phyloP scores from a whole-genome alignment of 371 early-diverging fungal species.

The Actinomortierella ambigua region DNA sequence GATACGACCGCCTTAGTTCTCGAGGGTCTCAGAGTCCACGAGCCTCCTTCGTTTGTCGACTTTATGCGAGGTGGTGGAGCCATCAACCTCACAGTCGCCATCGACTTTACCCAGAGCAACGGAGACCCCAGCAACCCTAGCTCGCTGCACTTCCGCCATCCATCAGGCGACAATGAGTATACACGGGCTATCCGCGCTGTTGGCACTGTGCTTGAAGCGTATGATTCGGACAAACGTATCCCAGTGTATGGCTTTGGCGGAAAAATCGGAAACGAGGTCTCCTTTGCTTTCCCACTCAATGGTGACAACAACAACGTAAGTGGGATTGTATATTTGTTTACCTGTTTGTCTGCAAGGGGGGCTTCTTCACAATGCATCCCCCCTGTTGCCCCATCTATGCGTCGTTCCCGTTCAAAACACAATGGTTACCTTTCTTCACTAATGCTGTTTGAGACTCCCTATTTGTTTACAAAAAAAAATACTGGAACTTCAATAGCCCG shows the following conservation, averaged over 20 bases:
- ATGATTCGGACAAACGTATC: slow-evolving; percentile 40
- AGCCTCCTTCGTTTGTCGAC: slow-evolving; percentile 50
- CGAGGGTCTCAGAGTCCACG: slow-evolving; percentile 10
- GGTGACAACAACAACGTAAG: slow-evolving; percentile 35
- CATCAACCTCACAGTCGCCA: slow-evolving; percentile 48
- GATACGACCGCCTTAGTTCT: slow-evolving; percentile 17
- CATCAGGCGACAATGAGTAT: slow-evolving; percentile 44
- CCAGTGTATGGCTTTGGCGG: slow-evolving; percentile 60
- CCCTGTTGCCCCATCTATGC: no score
- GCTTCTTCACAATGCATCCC: no score
- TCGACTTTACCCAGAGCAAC: slow-evolving; percentile 61
- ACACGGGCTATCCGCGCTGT: slow-evolving; percentile 51
- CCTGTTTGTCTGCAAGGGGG: no score
- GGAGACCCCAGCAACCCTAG: slow-evolving; percentile 44
- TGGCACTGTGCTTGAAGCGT: slow-evolving; percentile 46
- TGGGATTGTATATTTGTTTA: no score
- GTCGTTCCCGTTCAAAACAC: no score
- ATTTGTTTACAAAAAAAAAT: no score
- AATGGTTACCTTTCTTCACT: no score
- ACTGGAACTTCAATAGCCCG: slow-evolving; percentile 36
- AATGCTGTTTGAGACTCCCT: no score
- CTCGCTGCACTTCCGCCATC: slow-evolving; percentile 49
- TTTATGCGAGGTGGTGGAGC: slow-evolving; percentile 51
- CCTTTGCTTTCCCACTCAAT: slow-evolving; percentile 52
- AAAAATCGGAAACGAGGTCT: slow-evolving; percentile 43